Evolutionary conservation across 2,329 filamentous ascomycete species (phyloP), one percentile per base, ranked within the genome.

Genomic region (Talaromyces sp.): DNA sequence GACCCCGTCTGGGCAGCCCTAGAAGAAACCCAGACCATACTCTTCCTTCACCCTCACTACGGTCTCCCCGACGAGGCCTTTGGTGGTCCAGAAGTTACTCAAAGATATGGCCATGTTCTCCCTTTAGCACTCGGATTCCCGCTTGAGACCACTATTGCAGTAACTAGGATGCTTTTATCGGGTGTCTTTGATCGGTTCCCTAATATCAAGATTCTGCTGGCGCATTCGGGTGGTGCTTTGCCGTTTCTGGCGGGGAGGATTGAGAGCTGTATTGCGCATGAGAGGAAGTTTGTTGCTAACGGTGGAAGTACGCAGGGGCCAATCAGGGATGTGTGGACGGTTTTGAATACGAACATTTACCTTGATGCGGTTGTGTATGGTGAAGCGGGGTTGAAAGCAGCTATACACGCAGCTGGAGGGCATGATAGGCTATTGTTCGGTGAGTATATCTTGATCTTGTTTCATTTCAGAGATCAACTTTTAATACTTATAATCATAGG

Each of bases 21-120:
- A 1, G 86, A 91, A 48, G 83, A 85, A 47, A 85, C 85, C 0
- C 76, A 82, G 8, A 81, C 92, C 39, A 81, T 90, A 27, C 82
- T 96, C 58, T 97, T 97, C 79, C 77, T 97, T 60, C 93, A 97
- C 77, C 93, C 93, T 33, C 93, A 97, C 77, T 97, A 97, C 75
- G 93, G 93, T 1, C 84, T 97, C 2, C 93, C 92, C 0, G 85
- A 86, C 66, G 85, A 87, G 9, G 91, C 96, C 3, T 97, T 91
- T 79, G 93, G 93, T 0, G 93, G 93, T 0, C 86, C 90, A 0
- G 82, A 89, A 8, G 86, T 85, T 0, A 82, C 80, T 24, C 88
- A 89, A 66, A 83, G 85, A 37, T 97, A 96, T 73, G 93, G 93
- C 0, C 93, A 97, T 75, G 92, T 97, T 0, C 82, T 97, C 2